These are phyloP conservation scores for Scleroderma citrinum DNA, from an alignment of 768 basidiomycete species.

Conservation along the genomic window DNA sequence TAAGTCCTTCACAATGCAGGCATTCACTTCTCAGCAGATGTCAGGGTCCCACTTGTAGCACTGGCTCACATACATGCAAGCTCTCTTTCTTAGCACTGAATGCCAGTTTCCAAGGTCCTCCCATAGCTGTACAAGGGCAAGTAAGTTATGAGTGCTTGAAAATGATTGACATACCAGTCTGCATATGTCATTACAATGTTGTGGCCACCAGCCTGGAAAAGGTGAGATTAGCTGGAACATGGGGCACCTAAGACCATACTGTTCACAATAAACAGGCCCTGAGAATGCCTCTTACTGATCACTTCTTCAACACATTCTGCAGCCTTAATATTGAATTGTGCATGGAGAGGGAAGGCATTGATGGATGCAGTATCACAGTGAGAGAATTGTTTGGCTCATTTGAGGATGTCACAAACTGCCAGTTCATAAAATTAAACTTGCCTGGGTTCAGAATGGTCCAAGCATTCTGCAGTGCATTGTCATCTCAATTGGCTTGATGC, in stretches of 20 bases:
- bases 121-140: background rate
- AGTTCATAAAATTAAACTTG: conserved; percentile 4
- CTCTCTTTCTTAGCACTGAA: background rate
- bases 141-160: no score
- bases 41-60: no score
- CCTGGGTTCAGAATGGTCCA: conserved; percentile 4
- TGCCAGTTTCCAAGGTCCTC: conserved; percentile 1
- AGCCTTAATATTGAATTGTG: background rate
- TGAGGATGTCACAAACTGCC: background rate
- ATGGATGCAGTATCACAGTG: conserved; percentile 1
- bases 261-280: background rate
- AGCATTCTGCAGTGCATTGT: no score
- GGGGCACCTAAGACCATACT: background rate
- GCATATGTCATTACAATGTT: background rate
- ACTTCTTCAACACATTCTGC: conserved; percentile 1
- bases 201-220: conserved; percentile 5
- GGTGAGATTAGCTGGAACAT: background rate
- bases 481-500: background rate
- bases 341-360: background rate
- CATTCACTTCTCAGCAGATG: no score
- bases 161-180: background rate
- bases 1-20: no score
- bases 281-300: background rate
- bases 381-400: conserved; percentile 2
- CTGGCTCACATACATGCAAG: background rate